These are phyloP conservation scores for Eruca vesicaria DNA, from an alignment of 441 rosid genomes.

Conservation along the genomic window DNA sequence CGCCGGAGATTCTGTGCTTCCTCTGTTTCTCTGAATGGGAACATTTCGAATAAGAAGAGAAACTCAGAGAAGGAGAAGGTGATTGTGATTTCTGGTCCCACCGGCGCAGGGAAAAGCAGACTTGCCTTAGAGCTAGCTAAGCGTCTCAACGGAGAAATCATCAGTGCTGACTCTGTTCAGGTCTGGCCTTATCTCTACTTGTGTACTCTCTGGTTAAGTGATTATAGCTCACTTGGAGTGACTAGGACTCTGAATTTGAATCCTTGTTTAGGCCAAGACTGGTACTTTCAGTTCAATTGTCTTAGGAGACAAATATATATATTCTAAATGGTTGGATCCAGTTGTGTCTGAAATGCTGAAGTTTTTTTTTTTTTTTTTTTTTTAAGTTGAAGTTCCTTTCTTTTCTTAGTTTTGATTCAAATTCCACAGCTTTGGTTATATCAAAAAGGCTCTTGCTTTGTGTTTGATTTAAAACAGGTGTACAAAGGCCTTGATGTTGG, in stretches of 20 bases:
- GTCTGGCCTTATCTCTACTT: conserved; percentile 30
- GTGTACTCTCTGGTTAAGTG: not conserved
- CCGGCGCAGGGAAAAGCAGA: conserved; percentile 84
- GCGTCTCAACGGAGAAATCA: conserved; percentile 86
- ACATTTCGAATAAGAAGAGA: conserved; percentile 2
- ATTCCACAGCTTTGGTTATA: not conserved
- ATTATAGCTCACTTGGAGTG: not conserved
- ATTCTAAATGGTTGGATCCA: not conserved
- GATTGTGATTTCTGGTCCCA: conserved; percentile 87
- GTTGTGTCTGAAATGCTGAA: conserved; percentile 10
- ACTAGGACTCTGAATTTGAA: not conserved
- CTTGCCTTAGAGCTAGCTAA: conserved; percentile 88
- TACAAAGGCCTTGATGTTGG: conserved; percentile 88
- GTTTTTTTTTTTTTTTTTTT: no score
- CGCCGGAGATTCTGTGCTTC: conserved; percentile 41
- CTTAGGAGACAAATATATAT: no score
- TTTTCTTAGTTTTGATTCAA: not conserved
- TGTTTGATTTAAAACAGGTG: conserved; percentile 46
- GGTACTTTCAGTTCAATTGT: not conserved
- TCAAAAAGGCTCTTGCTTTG: conserved; percentile 3
- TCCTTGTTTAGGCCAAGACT: not conserved
- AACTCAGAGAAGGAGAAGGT: conserved; percentile 50
- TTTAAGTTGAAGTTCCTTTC: not conserved
- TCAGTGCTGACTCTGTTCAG: conserved; percentile 97
- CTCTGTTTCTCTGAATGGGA: conserved; percentile 28